Conservation (phyloP, 805 yeast genomes). For the Sungouiella thailandica region DNA sequence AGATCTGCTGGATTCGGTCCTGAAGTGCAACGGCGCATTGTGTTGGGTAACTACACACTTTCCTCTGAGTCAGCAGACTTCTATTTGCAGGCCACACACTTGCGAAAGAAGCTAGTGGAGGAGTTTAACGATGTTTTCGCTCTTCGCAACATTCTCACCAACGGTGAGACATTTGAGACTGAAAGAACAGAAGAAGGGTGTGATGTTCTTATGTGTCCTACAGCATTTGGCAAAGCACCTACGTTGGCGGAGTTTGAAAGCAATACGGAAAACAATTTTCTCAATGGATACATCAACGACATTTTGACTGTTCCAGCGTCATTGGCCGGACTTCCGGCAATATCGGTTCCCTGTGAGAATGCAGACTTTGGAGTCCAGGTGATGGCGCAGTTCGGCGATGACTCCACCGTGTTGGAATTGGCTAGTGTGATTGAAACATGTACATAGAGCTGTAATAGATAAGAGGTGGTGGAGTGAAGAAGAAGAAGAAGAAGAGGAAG, state of each 20-base stretch:
- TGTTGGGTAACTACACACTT: slow-evolving; percentile 81
- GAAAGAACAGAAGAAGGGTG: slow-evolving; percentile 18
- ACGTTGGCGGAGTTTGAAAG: slow-evolving; percentile 39
- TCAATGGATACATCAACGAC: slow-evolving; percentile 73
- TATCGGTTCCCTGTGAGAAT: slow-evolving; percentile 59
- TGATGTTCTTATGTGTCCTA: slow-evolving; percentile 74
- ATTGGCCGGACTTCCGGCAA: slow-evolving; percentile 84
- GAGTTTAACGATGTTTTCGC: slow-evolving; percentile 67
- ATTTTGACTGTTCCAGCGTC: slow-evolving; percentile 87
- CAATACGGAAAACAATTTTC: slow-evolving; percentile 34
- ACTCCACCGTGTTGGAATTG: slow-evolving; percentile 48
- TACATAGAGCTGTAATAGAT: background rate
- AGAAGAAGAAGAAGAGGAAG: background rate
- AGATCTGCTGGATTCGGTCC: slow-evolving; percentile 66
- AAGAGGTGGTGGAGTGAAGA: background rate
- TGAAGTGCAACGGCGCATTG: slow-evolving; percentile 79
- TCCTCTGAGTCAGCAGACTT: slow-evolving; percentile 74
- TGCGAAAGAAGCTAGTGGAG: slow-evolving; percentile 54
- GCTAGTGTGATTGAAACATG: slow-evolving; percentile 13
- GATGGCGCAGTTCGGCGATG: slow-evolving; percentile 85
- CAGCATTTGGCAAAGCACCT: slow-evolving; percentile 57
- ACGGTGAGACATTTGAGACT: no score
- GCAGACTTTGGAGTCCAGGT: slow-evolving; percentile 62
- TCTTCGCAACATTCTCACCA: slow-evolving; percentile 37
- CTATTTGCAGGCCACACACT: slow-evolving; percentile 66